Conservation (phyloP, 2,329 filamentous ascomycete species). For the Trichoderma aggressivum region DNA sequence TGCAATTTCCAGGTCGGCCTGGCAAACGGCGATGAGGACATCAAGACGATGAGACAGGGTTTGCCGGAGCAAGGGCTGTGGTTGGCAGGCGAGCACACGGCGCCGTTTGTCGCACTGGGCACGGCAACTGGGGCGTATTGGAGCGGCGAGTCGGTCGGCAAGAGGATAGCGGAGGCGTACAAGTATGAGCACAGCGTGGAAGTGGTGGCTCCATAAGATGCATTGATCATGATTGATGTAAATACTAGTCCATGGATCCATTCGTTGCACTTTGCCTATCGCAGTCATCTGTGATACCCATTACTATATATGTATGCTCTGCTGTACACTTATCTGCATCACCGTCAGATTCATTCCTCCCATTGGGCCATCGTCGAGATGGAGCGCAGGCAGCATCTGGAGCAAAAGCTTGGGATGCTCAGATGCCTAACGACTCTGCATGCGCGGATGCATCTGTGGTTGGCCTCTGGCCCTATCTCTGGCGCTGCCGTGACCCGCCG, state of each 20-base stretch:
- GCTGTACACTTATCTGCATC: background rate
- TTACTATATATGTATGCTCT: background rate
- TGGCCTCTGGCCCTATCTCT: conserved; percentile 6
- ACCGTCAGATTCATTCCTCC: background rate
- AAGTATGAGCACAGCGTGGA: conserved; percentile 28
- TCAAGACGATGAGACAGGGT: conserved; percentile 61
- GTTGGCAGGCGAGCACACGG: conserved; percentile 88
- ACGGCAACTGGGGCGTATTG: conserved; percentile 90
- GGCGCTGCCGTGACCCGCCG: conserved; percentile 5
- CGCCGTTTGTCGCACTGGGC: conserved; percentile 82
- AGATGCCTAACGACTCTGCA: conserved; percentile 8
- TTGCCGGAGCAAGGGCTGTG: conserved; percentile 68
- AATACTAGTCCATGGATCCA: background rate
- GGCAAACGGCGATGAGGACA: conserved; percentile 66
- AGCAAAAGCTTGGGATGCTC: background rate
- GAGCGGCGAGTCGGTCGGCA: conserved; percentile 77
- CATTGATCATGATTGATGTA: background rate
- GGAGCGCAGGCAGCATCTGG: background rate
- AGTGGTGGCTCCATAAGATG: background rate
- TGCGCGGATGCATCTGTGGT: conserved; percentile 5
- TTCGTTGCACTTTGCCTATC: background rate
- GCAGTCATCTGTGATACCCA: background rate
- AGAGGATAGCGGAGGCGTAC: conserved; percentile 58
- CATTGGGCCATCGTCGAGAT: background rate
- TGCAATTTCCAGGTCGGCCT: conserved; percentile 79